A percentile compares a stretch with the other conserved stretches of the same genome.
Conservation (phyloP, 2,329 filamentous ascomycete genomes). For the Rhytidhysteron rufulum region DNA sequence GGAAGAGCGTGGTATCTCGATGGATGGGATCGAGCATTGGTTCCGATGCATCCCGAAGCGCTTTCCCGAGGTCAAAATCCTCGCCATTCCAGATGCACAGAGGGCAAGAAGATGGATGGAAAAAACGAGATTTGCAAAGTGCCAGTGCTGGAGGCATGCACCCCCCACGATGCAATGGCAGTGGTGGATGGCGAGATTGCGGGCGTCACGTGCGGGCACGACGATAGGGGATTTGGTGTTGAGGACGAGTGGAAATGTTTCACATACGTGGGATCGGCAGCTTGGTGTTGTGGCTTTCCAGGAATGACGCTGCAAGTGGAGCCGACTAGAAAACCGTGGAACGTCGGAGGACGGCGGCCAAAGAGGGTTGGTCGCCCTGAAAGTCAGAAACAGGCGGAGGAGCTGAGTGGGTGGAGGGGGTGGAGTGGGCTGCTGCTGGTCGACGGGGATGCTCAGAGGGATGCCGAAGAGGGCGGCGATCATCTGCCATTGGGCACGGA, state of each 20-base stretch:
- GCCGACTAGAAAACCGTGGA: slow-evolving; percentile 1
- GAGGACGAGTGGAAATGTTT: neutral
- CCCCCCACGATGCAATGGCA: too few relatives aligned
- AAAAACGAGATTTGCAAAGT: too few relatives aligned
- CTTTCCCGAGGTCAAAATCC: too few relatives aligned
- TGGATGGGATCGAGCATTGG: too few relatives aligned
- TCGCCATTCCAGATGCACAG: too few relatives aligned
- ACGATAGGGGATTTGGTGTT: neutral
- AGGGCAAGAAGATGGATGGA: too few relatives aligned
- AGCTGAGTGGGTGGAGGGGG: neutral
- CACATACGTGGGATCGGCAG: neutral
- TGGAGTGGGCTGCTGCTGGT: slow-evolving; percentile 1
- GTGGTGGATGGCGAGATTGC: too few relatives aligned
- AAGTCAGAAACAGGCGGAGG: neutral
- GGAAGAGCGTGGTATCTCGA: too few relatives aligned
- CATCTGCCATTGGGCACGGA: too few relatives aligned
- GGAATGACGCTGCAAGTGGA: neutral
- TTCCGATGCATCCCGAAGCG: too few relatives aligned
- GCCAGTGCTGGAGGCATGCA: too few relatives aligned
- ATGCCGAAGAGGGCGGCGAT: too few relatives aligned
- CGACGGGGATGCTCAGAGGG: slow-evolving; percentile 1
- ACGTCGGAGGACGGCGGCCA: neutral
- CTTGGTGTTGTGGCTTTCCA: neutral
- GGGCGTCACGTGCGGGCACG: neutral
- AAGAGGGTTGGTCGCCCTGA: neutral